Base-by-base conservation (phyloP, 352 stramenopile genomes). In the Phytophthora gonapodyides region DNA sequence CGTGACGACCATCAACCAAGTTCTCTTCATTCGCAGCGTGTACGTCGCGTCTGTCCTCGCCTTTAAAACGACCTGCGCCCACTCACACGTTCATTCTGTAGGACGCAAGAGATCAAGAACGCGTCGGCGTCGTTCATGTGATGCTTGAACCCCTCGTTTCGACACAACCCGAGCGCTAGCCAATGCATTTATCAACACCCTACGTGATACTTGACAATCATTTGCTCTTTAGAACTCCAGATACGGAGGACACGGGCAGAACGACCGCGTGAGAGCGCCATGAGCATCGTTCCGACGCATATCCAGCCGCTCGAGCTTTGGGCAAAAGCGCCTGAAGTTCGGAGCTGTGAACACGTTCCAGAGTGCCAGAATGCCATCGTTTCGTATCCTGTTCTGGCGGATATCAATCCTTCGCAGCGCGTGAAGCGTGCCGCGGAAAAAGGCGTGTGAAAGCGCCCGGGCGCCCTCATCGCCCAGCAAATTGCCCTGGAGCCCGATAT, bases 51-150 rank as follows among this genome's bases (percentile, higher is more conserved):
- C 3, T 19, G 35, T 41, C 34, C 12, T 6, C 15, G 15, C 16
- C 48, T 34, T 17, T 31, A 6, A 27, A 27, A 27, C 24, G 24
- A 27, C 33, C 1, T 34, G 41, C 41, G 9, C 7, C n/a, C n/a
- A 6, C n/a, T 59, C 6, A 21, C 19, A 11, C 37, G 27, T 37
- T 16, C 12, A 13, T 10, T 19, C 44, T 59, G 7, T 37, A 89
- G 80, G 64, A 87, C 68, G 0, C 80, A 89, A 61, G 80, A 89
- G 61, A 69, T 89, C 57, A 88, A 88, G 67, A 88, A 89, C 30
- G 78, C 80, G 7, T 82, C 80, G 0, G 64, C 64, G 11, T 87
- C 76, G 7, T 84, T 89, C 68, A 87, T 89, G 72, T 88, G 52
- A 78, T 43, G 16, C 5, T 27, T 36, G 46, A 53, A 34, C 3